Conservation (phyloP, 2,329 filamentous ascomycete species). For the Sphaceloma murrayae region DNA sequence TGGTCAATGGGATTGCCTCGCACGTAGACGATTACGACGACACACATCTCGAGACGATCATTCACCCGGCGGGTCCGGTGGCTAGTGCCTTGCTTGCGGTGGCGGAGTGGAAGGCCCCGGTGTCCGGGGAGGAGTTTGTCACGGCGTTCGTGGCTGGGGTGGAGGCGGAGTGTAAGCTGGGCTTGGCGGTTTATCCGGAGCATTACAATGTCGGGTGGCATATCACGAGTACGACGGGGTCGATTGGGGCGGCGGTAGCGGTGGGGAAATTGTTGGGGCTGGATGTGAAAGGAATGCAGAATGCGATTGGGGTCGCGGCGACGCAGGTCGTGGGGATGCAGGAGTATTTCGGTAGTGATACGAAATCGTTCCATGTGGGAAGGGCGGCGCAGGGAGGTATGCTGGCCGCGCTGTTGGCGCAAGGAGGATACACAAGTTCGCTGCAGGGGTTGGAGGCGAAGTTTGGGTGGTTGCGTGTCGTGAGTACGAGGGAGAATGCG, state of each 20-base stretch:
- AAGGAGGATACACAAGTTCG: conserved; percentile 42
- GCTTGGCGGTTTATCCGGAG: conserved; percentile 43
- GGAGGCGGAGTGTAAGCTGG: conserved; percentile 45
- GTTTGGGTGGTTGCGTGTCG: conserved; percentile 46
- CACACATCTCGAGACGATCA: conserved; percentile 47
- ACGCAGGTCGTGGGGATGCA: conserved; percentile 46
- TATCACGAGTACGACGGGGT: conserved; percentile 45
- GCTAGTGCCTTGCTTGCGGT: conserved; percentile 43
- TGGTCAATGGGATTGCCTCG: conserved; percentile 47
- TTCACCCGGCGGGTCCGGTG: conserved; percentile 46
- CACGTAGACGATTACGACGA: conserved; percentile 51
- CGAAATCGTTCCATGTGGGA: conserved; percentile 47
- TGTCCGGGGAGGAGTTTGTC: conserved; percentile 42
- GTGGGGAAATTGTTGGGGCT: conserved; percentile 41
- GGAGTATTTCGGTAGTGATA: conserved; percentile 48
- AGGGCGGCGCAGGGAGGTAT: conserved; percentile 46
- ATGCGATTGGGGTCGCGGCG: conserved; percentile 46
- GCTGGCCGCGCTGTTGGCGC: conserved; percentile 38
- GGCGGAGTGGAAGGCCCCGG: conserved; percentile 33
- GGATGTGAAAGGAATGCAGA: conserved; percentile 32
- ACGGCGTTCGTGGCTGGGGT: conserved; percentile 44
- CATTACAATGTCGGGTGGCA: conserved; percentile 51
- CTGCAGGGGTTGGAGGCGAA: conserved; percentile 42
- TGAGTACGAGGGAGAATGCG: conserved; percentile 22
- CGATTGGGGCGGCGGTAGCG: conserved; percentile 45